Percentiles rank a stretch among this genome's conserved stretches.
These are phyloP conservation scores for Ananas comosus DNA, from an alignment of 176 grass and related monocot genomes.

Conservation along the genomic window DNA sequence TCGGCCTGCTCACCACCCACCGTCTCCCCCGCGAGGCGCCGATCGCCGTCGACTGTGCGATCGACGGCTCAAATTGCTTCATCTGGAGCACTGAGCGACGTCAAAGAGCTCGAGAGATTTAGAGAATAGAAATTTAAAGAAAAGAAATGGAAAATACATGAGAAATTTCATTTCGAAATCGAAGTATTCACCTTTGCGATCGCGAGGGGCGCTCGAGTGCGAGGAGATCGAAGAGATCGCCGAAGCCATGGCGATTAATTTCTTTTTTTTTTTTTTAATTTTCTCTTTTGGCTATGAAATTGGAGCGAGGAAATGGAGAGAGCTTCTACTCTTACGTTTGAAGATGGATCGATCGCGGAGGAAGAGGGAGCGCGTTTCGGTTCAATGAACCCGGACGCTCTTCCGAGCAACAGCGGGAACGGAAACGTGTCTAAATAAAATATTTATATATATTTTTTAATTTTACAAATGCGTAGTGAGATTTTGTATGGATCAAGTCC, in stretches of 20 bases:
- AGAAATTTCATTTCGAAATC: neutral
- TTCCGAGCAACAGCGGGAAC: neutral
- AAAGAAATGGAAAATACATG: neutral
- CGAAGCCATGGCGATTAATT: constrained; percentile 43
- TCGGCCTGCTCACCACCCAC: constrained; percentile 40
- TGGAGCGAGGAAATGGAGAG: too few relatives aligned
- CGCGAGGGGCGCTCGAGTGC: constrained; percentile 35
- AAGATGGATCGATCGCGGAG: constrained; percentile 26
- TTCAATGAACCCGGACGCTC: constrained; percentile 60
- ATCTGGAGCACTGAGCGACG: constrained; percentile 29
- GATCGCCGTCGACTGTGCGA: neutral
- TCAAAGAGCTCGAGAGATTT: constrained; percentile 1
- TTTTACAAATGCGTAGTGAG: too few relatives aligned
- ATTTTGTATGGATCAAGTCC: too few relatives aligned
- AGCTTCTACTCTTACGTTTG: too few relatives aligned
- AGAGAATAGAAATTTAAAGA: neutral
- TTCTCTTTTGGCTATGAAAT: constrained; percentile 1
- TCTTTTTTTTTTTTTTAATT: constrained; percentile 17
- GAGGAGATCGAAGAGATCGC: constrained; percentile 66
- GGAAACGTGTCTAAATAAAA: constrained; percentile 22
- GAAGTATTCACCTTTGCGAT: constrained; percentile 45
- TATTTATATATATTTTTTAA: too few relatives aligned
- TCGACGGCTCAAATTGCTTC: constrained; percentile 40
- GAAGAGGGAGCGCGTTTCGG: constrained; percentile 1
- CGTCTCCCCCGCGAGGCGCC: constrained; percentile 25